Percentiles rank a stretch among this genome's conserved stretches.
Evolutionary conservation across 1,284 basidiomycete species (phyloP).

Genomic region (Naganishia liquefaciens): DNA sequence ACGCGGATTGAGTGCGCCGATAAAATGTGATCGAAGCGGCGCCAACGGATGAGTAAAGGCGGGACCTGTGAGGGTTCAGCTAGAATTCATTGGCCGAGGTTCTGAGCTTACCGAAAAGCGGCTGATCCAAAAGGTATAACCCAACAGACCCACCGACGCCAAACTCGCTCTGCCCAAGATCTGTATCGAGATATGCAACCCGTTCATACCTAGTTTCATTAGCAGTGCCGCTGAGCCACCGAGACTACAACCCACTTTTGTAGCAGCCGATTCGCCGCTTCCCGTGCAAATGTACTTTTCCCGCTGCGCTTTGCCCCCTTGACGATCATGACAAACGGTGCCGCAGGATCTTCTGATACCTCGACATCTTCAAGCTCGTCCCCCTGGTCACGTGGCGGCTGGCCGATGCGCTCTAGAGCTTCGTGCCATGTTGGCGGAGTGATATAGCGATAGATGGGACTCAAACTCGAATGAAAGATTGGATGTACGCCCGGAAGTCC

Average conservation of each 20-base stretch:
- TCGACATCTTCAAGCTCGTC: slow-evolving; percentile 33
- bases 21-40: slow-evolving; percentile 75
- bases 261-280: slow-evolving; percentile 71
- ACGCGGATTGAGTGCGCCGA: slow-evolving; percentile 77
- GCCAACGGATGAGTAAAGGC: slow-evolving; percentile 76
- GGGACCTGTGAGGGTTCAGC: slow-evolving; percentile 61
- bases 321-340: slow-evolving; percentile 59
- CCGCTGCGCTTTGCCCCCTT: slow-evolving; percentile 84
- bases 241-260: slow-evolving; percentile 46
- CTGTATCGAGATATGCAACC: slow-evolving; percentile 88
- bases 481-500: slow-evolving; percentile 61
- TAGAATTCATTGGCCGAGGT: no score
- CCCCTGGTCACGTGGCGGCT: slow-evolving; percentile 7
- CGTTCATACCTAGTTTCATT: slow-evolving; percentile 60
- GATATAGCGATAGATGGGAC: slow-evolving; percentile 55
- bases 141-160: slow-evolving; percentile 82
- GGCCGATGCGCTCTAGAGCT: slow-evolving; percentile 52
- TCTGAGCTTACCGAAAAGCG: slow-evolving; percentile 65
- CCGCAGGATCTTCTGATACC: slow-evolving; percentile 25
- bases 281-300: slow-evolving; percentile 82
- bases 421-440: slow-evolving; percentile 64
- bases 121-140: slow-evolving; percentile 68
- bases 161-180: slow-evolving; percentile 92
- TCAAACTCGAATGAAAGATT: slow-evolving; percentile 46
- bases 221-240: background rate